These are phyloP conservation scores for Volvox africanus DNA, from an alignment of 139 green algal species.

Conservation along the genomic window DNA sequence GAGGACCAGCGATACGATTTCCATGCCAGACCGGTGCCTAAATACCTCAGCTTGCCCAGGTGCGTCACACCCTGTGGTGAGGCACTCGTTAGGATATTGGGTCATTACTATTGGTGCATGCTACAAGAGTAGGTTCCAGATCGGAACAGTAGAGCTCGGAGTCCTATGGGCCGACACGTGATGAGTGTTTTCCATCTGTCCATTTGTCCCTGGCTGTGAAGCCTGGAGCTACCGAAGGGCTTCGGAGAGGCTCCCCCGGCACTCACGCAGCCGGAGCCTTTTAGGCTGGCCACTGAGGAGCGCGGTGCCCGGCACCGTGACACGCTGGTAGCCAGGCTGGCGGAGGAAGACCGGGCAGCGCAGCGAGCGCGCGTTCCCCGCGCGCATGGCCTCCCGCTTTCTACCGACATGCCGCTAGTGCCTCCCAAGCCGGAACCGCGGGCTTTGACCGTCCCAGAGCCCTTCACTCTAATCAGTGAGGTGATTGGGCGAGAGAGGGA, in stretches of 20 bases:
- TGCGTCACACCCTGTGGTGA: not conserved
- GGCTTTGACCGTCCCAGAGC: constrained; percentile 63
- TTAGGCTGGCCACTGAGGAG: constrained; percentile 57
- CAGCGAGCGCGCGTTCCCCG: constrained; percentile 19
- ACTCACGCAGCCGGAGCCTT: constrained; percentile 57
- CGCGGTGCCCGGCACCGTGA: constrained; percentile 51
- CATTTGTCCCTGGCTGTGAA: not conserved
- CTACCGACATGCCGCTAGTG: constrained; percentile 55
- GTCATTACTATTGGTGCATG: no score
- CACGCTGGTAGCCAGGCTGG: not conserved
- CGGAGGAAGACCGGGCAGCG: constrained; percentile 38
- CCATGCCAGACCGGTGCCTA: constrained; percentile 47
- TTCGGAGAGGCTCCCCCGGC: not conserved
- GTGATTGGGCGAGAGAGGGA: not conserved
- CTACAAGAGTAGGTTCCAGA: no score
- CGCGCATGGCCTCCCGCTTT: constrained; percentile 54
- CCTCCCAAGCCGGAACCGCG: constrained; percentile 61
- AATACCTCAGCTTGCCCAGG: constrained; percentile 46
- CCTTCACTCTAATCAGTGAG: constrained; percentile 69
- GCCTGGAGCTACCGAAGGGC: constrained; percentile 19
- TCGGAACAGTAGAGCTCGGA: no score
- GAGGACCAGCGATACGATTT: constrained; percentile 39
- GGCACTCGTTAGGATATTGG: no score
- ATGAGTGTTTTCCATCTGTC: no score
- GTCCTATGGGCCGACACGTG: no score